A percentile compares a stretch with the other conserved stretches of the same genome.
phyloP scores from a whole-genome alignment of 768 basidiomycete species.

The Leccinum sublutescens region DNA sequence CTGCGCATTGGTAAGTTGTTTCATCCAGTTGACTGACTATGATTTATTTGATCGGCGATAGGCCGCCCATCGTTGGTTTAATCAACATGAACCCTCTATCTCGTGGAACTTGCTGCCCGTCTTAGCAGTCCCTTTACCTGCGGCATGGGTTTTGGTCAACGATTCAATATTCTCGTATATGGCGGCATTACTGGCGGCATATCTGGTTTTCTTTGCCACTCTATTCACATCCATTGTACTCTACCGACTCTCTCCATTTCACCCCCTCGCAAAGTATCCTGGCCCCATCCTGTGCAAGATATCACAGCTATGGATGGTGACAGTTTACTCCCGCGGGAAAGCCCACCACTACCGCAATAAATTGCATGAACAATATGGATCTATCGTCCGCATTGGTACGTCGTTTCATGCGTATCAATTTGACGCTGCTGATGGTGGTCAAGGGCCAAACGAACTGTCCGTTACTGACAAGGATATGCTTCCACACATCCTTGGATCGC shows the following conservation, averaged over 20 bases:
- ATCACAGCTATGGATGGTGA: conserved; percentile 31
- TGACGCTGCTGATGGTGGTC: conserved; percentile 6
- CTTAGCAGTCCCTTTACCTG: conserved; percentile 13
- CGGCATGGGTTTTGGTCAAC: conserved; percentile 11
- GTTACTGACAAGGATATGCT: conserved; percentile 23
- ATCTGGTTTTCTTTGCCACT: conserved; percentile 17
- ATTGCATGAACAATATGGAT: conserved; percentile 32
- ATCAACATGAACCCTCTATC: conserved; percentile 15
- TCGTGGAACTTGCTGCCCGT: conserved; percentile 16
- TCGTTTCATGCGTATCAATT: not conserved
- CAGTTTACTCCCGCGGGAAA: conserved; percentile 18
- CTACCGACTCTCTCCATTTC: conserved; percentile 40
- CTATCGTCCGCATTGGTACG: conserved; percentile 35
- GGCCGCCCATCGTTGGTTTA: conserved; percentile 18
- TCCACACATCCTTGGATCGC: conserved; percentile 27
- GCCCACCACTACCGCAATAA: conserved; percentile 15
- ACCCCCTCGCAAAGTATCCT: conserved; percentile 39
- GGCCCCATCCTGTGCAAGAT: conserved; percentile 33
- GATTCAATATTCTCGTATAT: conserved; percentile 3
- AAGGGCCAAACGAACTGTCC: conserved; percentile 41
- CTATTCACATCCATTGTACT: conserved; percentile 28
- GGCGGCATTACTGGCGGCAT: conserved; percentile 11
- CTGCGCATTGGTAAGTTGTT: conserved; percentile 17
- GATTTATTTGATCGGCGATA: not conserved
- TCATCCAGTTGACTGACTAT: not conserved